Base-by-base conservation (phyloP, 2,329 filamentous ascomycete genomes). In the Alternaria hordeiaustralica region DNA sequence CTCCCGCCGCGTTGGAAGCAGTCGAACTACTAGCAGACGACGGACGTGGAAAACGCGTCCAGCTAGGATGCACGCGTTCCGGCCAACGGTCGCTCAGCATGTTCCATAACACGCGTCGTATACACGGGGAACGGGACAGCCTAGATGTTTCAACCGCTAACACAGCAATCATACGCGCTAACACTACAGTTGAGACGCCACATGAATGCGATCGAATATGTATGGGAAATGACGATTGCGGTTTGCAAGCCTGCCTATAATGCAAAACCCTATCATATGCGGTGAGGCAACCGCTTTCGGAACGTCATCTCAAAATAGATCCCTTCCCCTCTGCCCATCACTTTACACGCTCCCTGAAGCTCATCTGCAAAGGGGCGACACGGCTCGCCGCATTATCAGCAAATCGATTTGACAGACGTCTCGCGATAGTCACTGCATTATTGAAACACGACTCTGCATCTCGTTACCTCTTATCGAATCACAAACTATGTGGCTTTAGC, bases 241-340 rank as follows among this genome's bases (percentile, higher is more conserved):
- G 51, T 57, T 57, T 41, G 21, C 26, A n/a, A 53, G 41, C 23
- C 58, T 50, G 43, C 23, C 18, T 41, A 43, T 47, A 50, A 26
- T 20, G 33, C 18, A 57, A 47, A 46, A 41, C 54, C 44, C 54
- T 49, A 56, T 45, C 43, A 33, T 43, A n/a, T 41, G 36, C 55
- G 67, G 58, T 44, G 41, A 26, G 59, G n/a, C 26, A 56, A 41
- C 55, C 56, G 28, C 18, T 55, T 61, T 21, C 20, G 30, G 60
- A 49, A 41, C 25, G 26, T 15, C 36, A 23, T 61, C 58, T 59
- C 28, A 55, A 55, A 68, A 66, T 68, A 66, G 63, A 65, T 60
- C 49, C 18, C 23, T 55, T 54, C 26, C 47, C 28, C 55, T 44
- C 55, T 67, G 64, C 62, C 50, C 55, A 55, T 61, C 49, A 53